Evolutionary conservation across 331 rosid species (phyloP).

Genomic region (Spiraea crenata): DNA sequence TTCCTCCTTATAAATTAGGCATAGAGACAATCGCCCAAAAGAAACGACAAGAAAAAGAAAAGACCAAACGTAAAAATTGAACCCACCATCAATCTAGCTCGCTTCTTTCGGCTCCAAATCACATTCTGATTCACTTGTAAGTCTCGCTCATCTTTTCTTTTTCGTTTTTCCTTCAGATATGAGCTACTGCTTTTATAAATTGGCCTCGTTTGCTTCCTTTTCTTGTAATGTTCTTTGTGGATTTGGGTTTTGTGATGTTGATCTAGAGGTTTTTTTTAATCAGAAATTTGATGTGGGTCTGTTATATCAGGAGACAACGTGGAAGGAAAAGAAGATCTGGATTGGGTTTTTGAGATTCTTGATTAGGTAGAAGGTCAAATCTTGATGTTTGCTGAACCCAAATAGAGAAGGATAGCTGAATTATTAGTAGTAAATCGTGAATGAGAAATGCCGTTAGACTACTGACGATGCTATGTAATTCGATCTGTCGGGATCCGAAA

Average conservation of each 20-base stretch:
- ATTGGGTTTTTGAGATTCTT: background rate
- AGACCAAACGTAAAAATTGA: background rate
- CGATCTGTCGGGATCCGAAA: background rate
- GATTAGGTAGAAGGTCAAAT: background rate
- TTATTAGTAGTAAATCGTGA: background rate
- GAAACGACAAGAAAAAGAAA: background rate
- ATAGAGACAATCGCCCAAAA: background rate
- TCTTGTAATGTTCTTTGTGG: background rate
- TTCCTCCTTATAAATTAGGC: background rate
- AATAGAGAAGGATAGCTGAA: conserved; percentile 2
- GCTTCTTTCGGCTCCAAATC: background rate
- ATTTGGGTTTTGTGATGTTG: background rate
- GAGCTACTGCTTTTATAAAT: background rate
- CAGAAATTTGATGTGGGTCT: background rate
- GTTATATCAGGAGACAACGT: background rate
- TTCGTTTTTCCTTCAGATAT: conserved; percentile 7
- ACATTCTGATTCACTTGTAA: conserved; percentile 14
- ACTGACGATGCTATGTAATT: background rate
- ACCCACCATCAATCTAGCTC: background rate
- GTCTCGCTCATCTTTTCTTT: background rate
- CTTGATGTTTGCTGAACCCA: background rate
- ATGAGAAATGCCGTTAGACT: too few species aligned
- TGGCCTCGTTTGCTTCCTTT: background rate
- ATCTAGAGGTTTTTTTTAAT: background rate
- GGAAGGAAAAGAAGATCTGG: too few species aligned